Percentiles rank a stretch among this genome's conserved stretches.
These are phyloP conservation scores for Aspergillus niger DNA, from an alignment of 2,329 filamentous ascomycete genomes.

Conservation along the genomic window DNA sequence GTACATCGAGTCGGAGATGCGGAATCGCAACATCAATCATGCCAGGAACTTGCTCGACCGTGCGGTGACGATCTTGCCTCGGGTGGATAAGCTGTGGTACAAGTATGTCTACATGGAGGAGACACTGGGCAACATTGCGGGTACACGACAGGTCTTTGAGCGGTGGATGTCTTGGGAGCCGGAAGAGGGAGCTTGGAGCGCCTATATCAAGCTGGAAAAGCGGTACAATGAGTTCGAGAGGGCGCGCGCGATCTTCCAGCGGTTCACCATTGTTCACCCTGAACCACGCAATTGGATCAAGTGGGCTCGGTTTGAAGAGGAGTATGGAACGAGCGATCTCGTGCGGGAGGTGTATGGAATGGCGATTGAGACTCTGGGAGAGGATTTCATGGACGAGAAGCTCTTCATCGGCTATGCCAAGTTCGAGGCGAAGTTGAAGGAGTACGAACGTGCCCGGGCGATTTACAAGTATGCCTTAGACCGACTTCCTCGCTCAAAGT, in stretches of 20 bases:
- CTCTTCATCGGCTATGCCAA: conserved; percentile 94
- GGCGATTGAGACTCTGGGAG: conserved; percentile 85
- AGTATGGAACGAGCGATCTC: conserved; percentile 85
- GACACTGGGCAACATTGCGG: conserved; percentile 90
- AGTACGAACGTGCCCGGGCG: conserved; percentile 87
- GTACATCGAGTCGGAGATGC: conserved; percentile 97
- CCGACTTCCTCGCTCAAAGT: conserved; percentile 83
- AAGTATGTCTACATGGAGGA: conserved; percentile 99
- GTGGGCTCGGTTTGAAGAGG: conserved; percentile 96
- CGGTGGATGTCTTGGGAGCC: conserved; percentile 99
- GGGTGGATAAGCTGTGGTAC: conserved; percentile 97
- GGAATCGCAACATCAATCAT: conserved; percentile 92
- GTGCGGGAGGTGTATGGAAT: conserved; percentile 89
- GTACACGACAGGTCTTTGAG: conserved; percentile 91
- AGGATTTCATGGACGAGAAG: conserved; percentile 94
- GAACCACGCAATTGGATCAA: conserved; percentile 98
- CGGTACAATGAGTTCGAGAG: conserved; percentile 88
- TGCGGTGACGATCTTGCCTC: conserved; percentile 86
- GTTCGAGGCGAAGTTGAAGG: conserved; percentile 91
- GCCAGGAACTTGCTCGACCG: conserved; percentile 91
- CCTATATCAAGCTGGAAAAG: conserved; percentile 97
- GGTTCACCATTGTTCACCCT: conserved; percentile 89
- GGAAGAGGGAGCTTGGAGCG: conserved; percentile 90
- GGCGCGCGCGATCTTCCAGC: conserved; percentile 84
- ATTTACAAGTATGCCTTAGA: conserved; percentile 98